These are phyloP conservation scores for Arthrocladium fulminans DNA, from an alignment of 2,329 filamentous ascomycete genomes.

Conservation along the genomic window DNA sequence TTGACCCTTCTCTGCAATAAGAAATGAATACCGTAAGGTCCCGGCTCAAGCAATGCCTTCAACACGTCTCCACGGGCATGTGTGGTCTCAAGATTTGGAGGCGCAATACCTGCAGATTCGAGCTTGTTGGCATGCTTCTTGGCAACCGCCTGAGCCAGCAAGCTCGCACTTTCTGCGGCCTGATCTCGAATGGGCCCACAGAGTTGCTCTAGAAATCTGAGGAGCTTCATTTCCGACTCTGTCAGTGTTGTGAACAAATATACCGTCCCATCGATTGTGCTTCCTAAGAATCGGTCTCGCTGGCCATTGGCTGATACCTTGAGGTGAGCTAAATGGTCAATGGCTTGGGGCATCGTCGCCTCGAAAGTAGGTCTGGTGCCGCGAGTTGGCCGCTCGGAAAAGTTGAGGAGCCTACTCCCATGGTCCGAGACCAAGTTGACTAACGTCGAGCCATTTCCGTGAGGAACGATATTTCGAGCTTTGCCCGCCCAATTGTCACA, in stretches of 20 bases:
- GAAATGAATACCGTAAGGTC: conserved; percentile 17
- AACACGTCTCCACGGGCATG: conserved; percentile 17
- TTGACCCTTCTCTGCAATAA: conserved; percentile 11
- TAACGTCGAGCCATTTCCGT: conserved; percentile 4
- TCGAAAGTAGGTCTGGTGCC: conserved; percentile 15
- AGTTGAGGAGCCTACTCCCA: conserved; percentile 5
- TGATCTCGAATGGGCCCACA: conserved; percentile 37
- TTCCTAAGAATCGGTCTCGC: conserved; percentile 47
- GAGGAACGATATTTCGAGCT: conserved; percentile 13
- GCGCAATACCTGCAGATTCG: neutral
- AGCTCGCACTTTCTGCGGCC: conserved; percentile 10
- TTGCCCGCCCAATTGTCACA: conserved; percentile 24
- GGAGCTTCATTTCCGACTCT: conserved; percentile 54
- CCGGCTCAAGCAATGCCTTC: conserved; percentile 18
- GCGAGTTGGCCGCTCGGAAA: neutral
- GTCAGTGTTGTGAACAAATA: conserved; percentile 61
- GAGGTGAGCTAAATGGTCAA: conserved; percentile 10
- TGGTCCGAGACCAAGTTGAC: conserved; percentile 1
- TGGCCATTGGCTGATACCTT: neutral
- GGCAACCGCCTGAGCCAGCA: conserved; percentile 4
- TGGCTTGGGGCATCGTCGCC: conserved; percentile 16
- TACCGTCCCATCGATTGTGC: conserved; percentile 60
- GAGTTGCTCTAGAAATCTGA: conserved; percentile 66
- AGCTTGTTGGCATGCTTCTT: neutral
- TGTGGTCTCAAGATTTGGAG: conserved; percentile 12